Base-by-base conservation (phyloP, 1,284 basidiomycete genomes). In the Somion occarium region DNA sequence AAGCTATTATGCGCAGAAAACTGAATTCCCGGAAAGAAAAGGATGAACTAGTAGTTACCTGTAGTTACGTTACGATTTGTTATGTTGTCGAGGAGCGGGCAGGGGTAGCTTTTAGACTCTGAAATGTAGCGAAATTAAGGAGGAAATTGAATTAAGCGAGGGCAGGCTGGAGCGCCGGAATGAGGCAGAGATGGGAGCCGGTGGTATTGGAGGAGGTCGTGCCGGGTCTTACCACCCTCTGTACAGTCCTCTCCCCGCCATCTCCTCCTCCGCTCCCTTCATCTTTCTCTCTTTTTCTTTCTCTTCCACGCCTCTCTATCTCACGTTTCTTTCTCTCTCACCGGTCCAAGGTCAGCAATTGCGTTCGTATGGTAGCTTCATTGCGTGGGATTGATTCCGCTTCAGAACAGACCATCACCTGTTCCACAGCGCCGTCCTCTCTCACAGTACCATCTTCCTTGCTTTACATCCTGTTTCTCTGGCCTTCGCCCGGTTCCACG, bases 261-360 rank as follows among this genome's bases (percentile, higher is more conserved):
- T 15, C 20, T 13, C 23, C 20, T 43, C 42, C 42, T 43, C 19
- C 45, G 25, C 34, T 22, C 45, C 45, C n/a, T 22, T n/a, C 19
- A 9, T 15, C 50, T 53, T 43, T 43, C 5, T 57, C 53, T 56
- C 48, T 3, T 52, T 51, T 51, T 58, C 45, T 27, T 56, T 50
- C 51, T 46, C 54, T 45, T 47, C 49, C 49, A 41, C 53, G 49
- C 46, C 42, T 30, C 27, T 20, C 38, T 22, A 48, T 34, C 41
- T 18, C 15, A 38, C 47, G 26, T 42, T 13, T 7, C 30, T 42
- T 18, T 7, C 39, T 42, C 19, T 42, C 39, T 34, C 30, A 15
- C 30, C 30, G 30, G 7, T 9, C 9, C 7, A 7, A 18, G 9
- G 7, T 42, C n/a, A 9, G 20, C 39, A 18, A 9, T 18, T 42